Base-by-base conservation (phyloP, 345 rosid genomes). In the Linum usitatissimum region DNA sequence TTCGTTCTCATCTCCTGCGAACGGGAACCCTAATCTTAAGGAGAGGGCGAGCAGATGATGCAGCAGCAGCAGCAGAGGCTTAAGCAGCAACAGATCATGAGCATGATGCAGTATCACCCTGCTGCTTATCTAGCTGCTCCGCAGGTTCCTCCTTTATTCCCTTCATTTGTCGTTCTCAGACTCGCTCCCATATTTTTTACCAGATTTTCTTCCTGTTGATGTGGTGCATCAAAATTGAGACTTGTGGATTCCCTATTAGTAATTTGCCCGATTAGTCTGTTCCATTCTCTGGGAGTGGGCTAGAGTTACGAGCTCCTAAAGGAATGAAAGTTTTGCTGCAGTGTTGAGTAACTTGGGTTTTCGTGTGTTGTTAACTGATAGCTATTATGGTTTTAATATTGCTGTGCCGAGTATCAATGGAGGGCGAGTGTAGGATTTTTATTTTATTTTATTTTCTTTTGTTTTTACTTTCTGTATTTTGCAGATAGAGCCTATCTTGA, bases 41-140 rank as follows among this genome's bases (percentile, higher is more conserved):
- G 0, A 12, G 55, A 48, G 31, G 45, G 71, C 38, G 1, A 34
- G 38, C 5, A 53, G 80, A 79, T 74, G 84, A 73, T 74, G 76
- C 85, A 62, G 48, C 85, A 62, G 48, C 59, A 55, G 8, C 64
- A 79, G 34, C 86, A 84, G 66, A 75, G 85, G 77, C 73, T 81
- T 51, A 80, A 72, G 73, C 86, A 80, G 57, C 85, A 81, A 55
- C 51, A 45, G 51, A 15, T 45, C 15, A 28, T 28, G 64, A 80
- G 84, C 59, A 75, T 81, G 78, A 78, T 81, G 81, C 86, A 80
- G 64, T 82, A 80, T 67, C 80, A 70, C 51, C 83, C 78, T 61
- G 83, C 86, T 5, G 73, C 76, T 59, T 76, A 81, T 68, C 58
- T 84, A 5, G 68, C 86, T n/a, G 67, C 77, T 55, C 82, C 81